Evolutionary conservation across 352 stramenopile species (phyloP), one percentile per base, ranked within the genome.

Genomic region (Peronospora destructor): DNA sequence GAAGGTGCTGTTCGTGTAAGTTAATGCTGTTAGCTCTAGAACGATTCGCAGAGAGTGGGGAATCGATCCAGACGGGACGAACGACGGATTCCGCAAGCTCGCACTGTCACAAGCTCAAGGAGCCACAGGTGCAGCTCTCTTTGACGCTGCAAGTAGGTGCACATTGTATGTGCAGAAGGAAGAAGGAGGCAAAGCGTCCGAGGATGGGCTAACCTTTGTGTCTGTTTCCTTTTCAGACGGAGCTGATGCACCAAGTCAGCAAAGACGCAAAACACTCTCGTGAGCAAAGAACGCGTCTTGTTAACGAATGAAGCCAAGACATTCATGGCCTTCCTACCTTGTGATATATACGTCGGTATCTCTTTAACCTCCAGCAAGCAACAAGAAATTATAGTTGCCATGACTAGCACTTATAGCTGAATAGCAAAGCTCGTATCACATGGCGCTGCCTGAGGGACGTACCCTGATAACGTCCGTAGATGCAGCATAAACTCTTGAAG

Each of bases 401-500:
- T n/a, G 33, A 38, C 33, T 38, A 38, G 10, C 11, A 36, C 30
- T 53, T 66, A 85, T 10, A 84, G 50, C 12, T 63, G 66, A 43
- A 85, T 76, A 7, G 67, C 64, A 26, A 86, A 84, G 16, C 68
- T 58, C 3, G 75, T 76, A 16, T 76, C 65, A 38, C 68, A 83
- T 7, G 73, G 72, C 5, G 64, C 57, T n/a, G 71, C 68, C 40
- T 84, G 68, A 0, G 61, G 53, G 8, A 86, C 56, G 44, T 83
- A 86, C 57, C 73, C 68, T 13, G 49, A 47, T n/a, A 86, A 52
- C 10, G 68, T 83, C 17, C 65, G 59, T 36, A 86, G 32, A 57
- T 86, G 73, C 9, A 73, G 47, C 12, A 58, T 65, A 30, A 86
- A 86, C 37, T 83, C 68, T 17, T 78, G 66, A 11, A 86, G 68